phyloP scores from a whole-genome alignment of 495 filamentous ascomycete genomes.

The Bacidia rubella region DNA sequence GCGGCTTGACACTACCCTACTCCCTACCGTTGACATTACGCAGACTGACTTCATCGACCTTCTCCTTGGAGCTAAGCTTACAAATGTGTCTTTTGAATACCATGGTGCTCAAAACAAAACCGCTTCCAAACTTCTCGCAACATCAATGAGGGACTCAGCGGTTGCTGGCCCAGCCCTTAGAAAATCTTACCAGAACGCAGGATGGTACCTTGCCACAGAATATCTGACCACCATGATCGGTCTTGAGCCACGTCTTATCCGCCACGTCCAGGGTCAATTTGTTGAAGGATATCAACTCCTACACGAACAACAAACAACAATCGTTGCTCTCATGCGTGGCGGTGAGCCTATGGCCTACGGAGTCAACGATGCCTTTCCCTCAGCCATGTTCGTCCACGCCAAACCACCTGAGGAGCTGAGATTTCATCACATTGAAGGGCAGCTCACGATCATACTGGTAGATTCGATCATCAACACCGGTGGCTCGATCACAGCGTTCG shows the following conservation, averaged over 20 bases:
- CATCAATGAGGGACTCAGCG: conserved; percentile 39
- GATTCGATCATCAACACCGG: conserved; percentile 53
- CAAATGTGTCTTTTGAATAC: conserved; percentile 18
- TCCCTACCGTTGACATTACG: conserved; percentile 33
- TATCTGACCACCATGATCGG: conserved; percentile 37
- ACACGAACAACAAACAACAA: conserved; percentile 38
- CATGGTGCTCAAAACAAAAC: conserved; percentile 8
- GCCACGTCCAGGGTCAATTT: conserved; percentile 38
- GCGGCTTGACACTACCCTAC: conserved; percentile 32
- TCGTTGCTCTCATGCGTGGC: conserved; percentile 52
- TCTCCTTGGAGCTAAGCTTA: conserved; percentile 19
- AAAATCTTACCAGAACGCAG: conserved; percentile 37
- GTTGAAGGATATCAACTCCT: conserved; percentile 38
- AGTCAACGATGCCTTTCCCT: conserved; percentile 41
- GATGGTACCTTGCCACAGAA: conserved; percentile 40
- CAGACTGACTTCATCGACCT: conserved; percentile 25
- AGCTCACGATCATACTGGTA: conserved; percentile 38
- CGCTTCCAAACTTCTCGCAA: conserved; percentile 42
- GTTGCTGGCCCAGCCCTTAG: conserved; percentile 34
- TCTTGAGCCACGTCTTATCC: conserved; percentile 37
- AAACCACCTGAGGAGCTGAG: conserved; percentile 32
- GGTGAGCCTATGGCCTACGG: conserved; percentile 56
- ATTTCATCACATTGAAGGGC: conserved; percentile 27
- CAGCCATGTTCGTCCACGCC: conserved; percentile 45
- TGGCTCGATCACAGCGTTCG: conserved; percentile 37